Evolutionary conservation across 495 filamentous ascomycete genomes (phyloP), one percentile per base, ranked within the genome.

Genomic region (Neurospora hispaniola): DNA sequence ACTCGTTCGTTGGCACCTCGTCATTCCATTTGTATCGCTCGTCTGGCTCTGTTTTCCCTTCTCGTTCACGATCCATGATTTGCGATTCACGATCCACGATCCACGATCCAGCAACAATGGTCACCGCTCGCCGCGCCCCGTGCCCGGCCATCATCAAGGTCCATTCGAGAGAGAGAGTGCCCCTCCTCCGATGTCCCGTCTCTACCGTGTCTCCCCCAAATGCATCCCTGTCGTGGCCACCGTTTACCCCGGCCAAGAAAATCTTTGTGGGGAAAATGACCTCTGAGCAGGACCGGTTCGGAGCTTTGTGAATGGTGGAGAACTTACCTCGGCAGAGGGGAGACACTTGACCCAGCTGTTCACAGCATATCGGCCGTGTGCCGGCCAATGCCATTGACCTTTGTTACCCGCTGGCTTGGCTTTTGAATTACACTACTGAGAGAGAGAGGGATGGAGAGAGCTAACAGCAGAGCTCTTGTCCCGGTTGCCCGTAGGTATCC

Each of bases 1-100:
- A 41, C 8, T n/a, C 38, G 10, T 39, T 62, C 35, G 1, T 42
- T n/a, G 43, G 70, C 31, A 75, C 74, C 74, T 77, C 74, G 74
- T 43, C 70, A 71, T 73, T 43, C n/a, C 16, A 42, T 42, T 39
- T 8, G 54, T 62, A 12, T 54, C 9, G 20, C 43, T 46, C 43
- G 9, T 27, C 46, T 54, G 8, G 40, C 12, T 62, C 23, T 16
- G 4, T 8, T 35, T 4, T 9, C 8, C 16, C 11, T 31, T 1
- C 27, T 31, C 27, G 7, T 66, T 27, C 54, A 16, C 54, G 23
- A 48, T 48, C 44, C n/a, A 48, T n/a, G 35, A 31, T 31, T 31
- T 31, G 27, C 27, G 2, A 66, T 66, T 27, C 27, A 66, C 35
- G 44, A 54, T 54, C 46, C n/a, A n/a, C n/a, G n/a, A 23, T 0